Evolutionary conservation across 257 asterid genomes (phyloP), one percentile per base, ranked within the genome.

Genomic region (Orobanche coerulescens): DNA sequence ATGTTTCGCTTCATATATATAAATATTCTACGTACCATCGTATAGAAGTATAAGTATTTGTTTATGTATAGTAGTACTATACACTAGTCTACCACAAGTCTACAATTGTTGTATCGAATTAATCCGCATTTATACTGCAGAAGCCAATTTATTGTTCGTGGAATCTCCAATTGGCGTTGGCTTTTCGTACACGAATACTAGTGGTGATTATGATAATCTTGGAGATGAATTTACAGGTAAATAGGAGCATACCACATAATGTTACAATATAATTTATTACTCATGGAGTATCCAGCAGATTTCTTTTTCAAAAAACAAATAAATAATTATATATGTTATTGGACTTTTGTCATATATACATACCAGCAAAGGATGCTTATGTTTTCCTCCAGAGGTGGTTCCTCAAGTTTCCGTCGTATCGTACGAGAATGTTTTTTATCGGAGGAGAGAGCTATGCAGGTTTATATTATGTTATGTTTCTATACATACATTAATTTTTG

Each of bases 371-470:
- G 13, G 97, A 91, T 77, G 83, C 95, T 34, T 85, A 87, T 57
- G 72, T 84, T 67, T 91, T 91, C 76, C 77, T 91, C 48, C 89
- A 83, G 63, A 79, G 76, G 46, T 91, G 96, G 97, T 79, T 85
- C 74, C 71, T 80, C 79, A 87, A 85, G 80, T 91, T 91, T 61
- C 95, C 97, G 39, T 80, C 81, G 34, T 91, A 82, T 53, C 84
- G 80, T 44, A 76, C 60, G 5, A 71, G 78, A 11, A 53, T 48
- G 11, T 85, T 91, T 72, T 91, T 77, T 65, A 80, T 91, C 15
- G 95, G 95, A 0, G 96, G 97, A 51, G 97, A 91, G 77, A 91
- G 97, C 73, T 87, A 87, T 28, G 97, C 97, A 71, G 97, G 95
- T 52, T 20, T 6, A 10, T 36, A 36, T 11, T 50, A 20, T 13